Evolutionary conservation across 495 filamentous ascomycete species (phyloP), one percentile per base, ranked within the genome.

Genomic region (Penicillium maclennaniae): DNA sequence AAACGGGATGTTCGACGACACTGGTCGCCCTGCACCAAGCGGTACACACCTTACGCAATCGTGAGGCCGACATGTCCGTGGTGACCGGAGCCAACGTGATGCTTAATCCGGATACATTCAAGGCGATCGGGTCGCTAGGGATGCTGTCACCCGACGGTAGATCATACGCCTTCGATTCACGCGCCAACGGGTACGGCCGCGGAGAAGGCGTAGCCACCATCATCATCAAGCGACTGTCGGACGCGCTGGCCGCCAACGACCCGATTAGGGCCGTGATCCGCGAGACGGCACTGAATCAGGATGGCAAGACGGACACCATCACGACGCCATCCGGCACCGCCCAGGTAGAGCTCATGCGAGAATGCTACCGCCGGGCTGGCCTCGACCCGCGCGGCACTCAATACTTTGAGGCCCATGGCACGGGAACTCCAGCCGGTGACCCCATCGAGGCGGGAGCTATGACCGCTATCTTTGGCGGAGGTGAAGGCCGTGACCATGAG

Each of bases 391-490:
- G 51, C 16, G 49, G 25, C 1, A 52, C 64, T 0, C 70, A 75
- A 47, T 78, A 60, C 45, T 70, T 78, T 7, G 67, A 73, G 34
- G 57, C 59, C 1, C 70, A 73, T 37, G 69, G 69, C 0, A 72
- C 67, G 1, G 59, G 59, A 4, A 58, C 58, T 5, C 3, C 16
- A 17, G 40, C 21, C 1, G 84, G 84, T 15, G 85, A 87, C 56
- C 83, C 83, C 0, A 74, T 76, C 2, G 85, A 88, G 59, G 70
- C 77, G 0, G 68, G 59, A 4, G 84, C 83, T 4, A 82, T 83
- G 16, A 41, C n/a, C 47, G 70, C 68, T 51, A 73, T 70, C 28
- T 75, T 69, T 8, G 12, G 71, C 79, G 41, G 69, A 69, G 21
- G 23, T 40, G 45, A 6, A 4, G 40, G 49, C 17, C 19, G 10